Base-by-base conservation (phyloP, 306 rosid species). In the Neltuma alba region DNA sequence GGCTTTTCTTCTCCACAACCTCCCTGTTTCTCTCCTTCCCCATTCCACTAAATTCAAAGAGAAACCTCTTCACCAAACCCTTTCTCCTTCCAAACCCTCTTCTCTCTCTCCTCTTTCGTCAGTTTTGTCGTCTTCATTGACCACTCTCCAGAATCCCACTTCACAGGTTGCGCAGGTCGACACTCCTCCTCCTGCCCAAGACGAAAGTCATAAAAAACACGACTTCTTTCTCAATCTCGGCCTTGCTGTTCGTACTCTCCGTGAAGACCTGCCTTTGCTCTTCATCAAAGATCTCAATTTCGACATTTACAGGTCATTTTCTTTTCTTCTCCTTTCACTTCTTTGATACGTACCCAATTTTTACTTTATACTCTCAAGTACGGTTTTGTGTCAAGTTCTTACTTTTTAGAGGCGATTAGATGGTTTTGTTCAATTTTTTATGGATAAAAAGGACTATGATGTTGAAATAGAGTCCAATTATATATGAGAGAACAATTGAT, bases 141-240 rank as follows among this genome's bases (percentile, higher is more conserved):
- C 88, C 75, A 57, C 83, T 48, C 87, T 90, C 63, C 92, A 82
- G 41, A 75, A 79, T 36, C 83, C 88, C 61, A 85, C 82, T 40
- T 45, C 84, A 18, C 83, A 82, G 80, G 94, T 83, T 80, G 85
- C 89, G 40, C 92, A 86, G 68, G 83, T 87, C 23, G 86, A 72
- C 79, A 84, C 82, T 11, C 89, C 89, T 31, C 79, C 79, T 2
- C 83, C 58, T 76, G 76, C 82, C 37, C 83, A 88, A 61, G 89
- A 88, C 14, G 82, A 87, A 58, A 88, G 82, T 42, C 86, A 68
- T 7, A 9, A 84, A 45, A 89, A 84, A 50, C 94, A 89, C 44
- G 97, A 96, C 10, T 96, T 93, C 80, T 96, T 88, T 85, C 84
- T 96, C 89, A 96, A 93, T 69, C 92, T 96, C 66, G 99, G 99